Conservation (phyloP, 2,329 filamentous ascomycete genomes). For the Stagonosporopsis cucurbitacearum region DNA sequence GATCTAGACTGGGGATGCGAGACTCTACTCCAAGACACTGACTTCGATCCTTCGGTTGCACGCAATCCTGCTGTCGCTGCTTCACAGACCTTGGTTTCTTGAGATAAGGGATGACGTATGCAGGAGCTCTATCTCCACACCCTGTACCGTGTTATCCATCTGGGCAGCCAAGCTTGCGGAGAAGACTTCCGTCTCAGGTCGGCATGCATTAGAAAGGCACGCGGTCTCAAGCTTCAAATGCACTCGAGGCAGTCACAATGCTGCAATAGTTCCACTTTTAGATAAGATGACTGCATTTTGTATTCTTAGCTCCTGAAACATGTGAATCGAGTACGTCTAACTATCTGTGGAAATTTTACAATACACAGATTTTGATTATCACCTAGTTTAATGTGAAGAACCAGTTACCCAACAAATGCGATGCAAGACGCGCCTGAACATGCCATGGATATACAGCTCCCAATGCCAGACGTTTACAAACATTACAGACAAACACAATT, state of each 20-base stretch:
- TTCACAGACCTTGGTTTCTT: neutral
- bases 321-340: neutral
- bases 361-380: neutral
- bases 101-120: constrained; percentile 4
- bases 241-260: neutral
- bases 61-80: neutral
- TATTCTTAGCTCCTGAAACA: neutral
- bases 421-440: constrained; percentile 11
- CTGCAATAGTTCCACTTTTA: neutral
- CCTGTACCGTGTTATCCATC: constrained; percentile 16
- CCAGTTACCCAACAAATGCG: neutral
- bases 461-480: constrained; percentile 7
- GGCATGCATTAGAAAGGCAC: neutral
- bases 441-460: constrained; percentile 16
- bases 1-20: neutral
- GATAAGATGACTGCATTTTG: neutral
- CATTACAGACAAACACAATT: neutral
- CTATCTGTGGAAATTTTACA: neutral
- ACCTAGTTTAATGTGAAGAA: neutral
- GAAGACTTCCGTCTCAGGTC: neutral
- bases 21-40: neutral
- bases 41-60: neutral
- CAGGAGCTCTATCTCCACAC: constrained; percentile 12
- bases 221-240: neutral
- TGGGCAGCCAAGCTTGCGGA: constrained; percentile 5